Conservation (phyloP, 2,329 filamentous ascomycete genomes). For the Bipolaris sorokiniana region DNA sequence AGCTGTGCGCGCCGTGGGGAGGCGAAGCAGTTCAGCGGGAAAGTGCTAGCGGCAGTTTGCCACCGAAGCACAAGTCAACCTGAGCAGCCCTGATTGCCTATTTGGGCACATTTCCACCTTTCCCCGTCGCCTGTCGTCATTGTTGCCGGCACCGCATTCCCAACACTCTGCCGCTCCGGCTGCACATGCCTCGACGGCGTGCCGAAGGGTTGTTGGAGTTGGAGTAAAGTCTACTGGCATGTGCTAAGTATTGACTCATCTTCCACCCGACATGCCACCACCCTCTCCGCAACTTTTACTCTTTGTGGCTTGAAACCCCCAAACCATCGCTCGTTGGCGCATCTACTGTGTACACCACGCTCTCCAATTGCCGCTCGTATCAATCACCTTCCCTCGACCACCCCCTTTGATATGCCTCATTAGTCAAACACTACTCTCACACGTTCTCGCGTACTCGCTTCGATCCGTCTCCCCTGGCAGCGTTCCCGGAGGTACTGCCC, state of each 20-base stretch:
- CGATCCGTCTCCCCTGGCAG: neutral
- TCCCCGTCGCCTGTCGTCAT: constrained; percentile 5
- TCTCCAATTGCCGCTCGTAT: neutral
- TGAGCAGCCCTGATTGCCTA: constrained; percentile 13
- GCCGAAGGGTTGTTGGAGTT: no score
- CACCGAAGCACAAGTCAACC: constrained; percentile 22
- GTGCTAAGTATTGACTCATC: no score
- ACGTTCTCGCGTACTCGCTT: neutral
- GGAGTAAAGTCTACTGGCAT: no score
- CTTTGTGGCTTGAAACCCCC: neutral
- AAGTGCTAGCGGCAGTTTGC: constrained; percentile 17
- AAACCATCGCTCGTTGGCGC: neutral
- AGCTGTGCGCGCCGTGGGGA: constrained; percentile 16
- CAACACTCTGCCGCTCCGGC: neutral
- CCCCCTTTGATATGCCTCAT: neutral
- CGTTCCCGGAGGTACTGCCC: constrained; percentile 3
- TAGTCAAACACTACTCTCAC: neutral
- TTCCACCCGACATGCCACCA: neutral
- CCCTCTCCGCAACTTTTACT: neutral
- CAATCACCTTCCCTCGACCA: neutral
- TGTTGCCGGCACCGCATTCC: constrained; percentile 3
- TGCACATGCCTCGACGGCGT: neutral
- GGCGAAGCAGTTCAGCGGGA: constrained; percentile 11
- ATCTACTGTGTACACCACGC: neutral
- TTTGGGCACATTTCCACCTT: constrained; percentile 17